Evolutionary conservation across 1,139 yeast species (phyloP).

Genomic region (Suhomyces choctaworum): DNA sequence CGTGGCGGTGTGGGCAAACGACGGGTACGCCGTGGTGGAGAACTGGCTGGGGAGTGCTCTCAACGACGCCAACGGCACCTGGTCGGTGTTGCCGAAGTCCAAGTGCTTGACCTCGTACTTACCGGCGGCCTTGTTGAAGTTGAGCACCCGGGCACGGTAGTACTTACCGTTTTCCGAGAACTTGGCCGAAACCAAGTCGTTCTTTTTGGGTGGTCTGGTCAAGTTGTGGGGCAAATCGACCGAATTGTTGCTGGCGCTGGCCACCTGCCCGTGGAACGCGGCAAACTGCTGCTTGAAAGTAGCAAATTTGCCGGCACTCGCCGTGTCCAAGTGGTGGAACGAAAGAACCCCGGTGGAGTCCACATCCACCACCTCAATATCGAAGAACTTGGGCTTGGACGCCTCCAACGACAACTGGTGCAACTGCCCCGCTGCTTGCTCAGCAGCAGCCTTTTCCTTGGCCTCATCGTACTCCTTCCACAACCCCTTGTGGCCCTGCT

Average conservation of each 20-base stretch:
- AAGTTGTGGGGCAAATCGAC: slow-evolving; percentile 51
- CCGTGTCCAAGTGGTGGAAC: slow-evolving; percentile 48
- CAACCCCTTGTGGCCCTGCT: slow-evolving; percentile 54
- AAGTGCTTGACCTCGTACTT: slow-evolving; percentile 57
- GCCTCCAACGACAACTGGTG: slow-evolving; percentile 27
- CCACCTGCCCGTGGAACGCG: slow-evolving; percentile 42
- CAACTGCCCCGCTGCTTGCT: slow-evolving; percentile 24
- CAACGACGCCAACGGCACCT: slow-evolving; percentile 47
- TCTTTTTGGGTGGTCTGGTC: slow-evolving; percentile 49
- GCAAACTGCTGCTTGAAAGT: slow-evolving; percentile 49
- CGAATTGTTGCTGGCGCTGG: slow-evolving; percentile 40
- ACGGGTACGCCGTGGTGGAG: slow-evolving; percentile 40
- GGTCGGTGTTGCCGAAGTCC: slow-evolving; percentile 65
- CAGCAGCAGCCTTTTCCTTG: slow-evolving; percentile 24
- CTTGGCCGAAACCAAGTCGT: slow-evolving; percentile 62
- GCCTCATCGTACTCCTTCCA: slow-evolving; percentile 62
- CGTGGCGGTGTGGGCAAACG: slow-evolving; percentile 59
- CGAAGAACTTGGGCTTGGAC: slow-evolving; percentile 53
- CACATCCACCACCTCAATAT: slow-evolving; percentile 61
- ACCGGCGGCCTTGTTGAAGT: slow-evolving; percentile 48
- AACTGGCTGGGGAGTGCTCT: slow-evolving; percentile 59
- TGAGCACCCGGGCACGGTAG: slow-evolving; percentile 60
- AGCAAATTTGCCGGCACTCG: slow-evolving; percentile 35
- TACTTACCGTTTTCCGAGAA: slow-evolving; percentile 54
- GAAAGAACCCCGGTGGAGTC: slow-evolving; percentile 50